Evolutionary conservation across 805 yeast species (phyloP), one percentile per base, ranked within the genome.

Genomic region (Maudiozyma serrabonitensis): DNA sequence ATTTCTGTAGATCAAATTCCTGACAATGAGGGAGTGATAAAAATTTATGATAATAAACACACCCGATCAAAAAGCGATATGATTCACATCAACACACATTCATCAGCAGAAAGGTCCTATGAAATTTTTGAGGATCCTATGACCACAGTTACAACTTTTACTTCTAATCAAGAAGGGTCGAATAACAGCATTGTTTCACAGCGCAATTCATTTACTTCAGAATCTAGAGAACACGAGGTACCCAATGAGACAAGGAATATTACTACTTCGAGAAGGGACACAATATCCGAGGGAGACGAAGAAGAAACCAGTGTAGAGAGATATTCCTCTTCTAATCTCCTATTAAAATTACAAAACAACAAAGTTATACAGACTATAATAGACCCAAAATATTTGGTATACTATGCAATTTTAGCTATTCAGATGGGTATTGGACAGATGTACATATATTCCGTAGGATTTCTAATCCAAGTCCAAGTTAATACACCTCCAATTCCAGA

Each of bases 371-470:
- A 52, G 12, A 56, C 58, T 4, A 37, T 72, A 3, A 61, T 55
- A 2, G 61, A 62, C 37, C 63, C 63, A 18, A 56, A 66, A 1
- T 84, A 80, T 50, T 52, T 81, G 18, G 65, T 74, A 8, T 82
- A 79, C 54, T 81, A 72, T 55, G 43, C 78, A 6, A 70, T 80
- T n/a, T 68, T 82, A 23, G 78, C 85, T 0, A 62, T 77, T 5
- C 65, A 78, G 42, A 77, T 82, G 59, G 82, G 87, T 1, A 69
- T 80, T 41, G 86, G 89, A 3, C 90, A 84, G 61, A 76, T 79
- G 63, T 85, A 84, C 59, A 84, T 85, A 26, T 85, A 74, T 58
- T 75, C 85, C 2, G 81, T 85, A 35, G 95, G 95, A 0, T 84
- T 80, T 57, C 73, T 85, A n/a, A 84, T 82, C 9, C 74, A 69